Evolutionary conservation across 1,139 yeast genomes (phyloP).

Genomic region (Geotrichum restrictum): DNA sequence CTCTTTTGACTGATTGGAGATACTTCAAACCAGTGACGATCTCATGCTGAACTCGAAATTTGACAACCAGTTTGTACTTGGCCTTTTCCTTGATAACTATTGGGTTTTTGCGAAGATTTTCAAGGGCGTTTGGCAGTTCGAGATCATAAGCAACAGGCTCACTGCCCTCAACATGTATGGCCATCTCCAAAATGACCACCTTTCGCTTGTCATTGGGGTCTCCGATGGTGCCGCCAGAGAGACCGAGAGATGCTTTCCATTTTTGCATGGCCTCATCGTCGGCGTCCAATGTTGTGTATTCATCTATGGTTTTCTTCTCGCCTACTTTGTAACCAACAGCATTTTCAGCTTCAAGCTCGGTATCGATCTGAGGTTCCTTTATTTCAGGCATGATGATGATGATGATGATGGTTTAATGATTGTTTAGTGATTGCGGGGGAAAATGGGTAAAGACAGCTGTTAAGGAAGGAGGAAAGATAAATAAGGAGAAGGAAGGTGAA

Average conservation of each 20-base stretch:
- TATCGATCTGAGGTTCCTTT: conserved; percentile 19
- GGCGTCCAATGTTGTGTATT: conserved; percentile 75
- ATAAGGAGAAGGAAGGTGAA: neutral
- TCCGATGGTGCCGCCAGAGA: conserved; percentile 49
- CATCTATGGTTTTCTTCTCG: conserved; percentile 81
- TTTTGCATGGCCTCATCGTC: conserved; percentile 87
- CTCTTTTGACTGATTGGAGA: conserved; percentile 77
- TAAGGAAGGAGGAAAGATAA: neutral
- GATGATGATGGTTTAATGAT: neutral
- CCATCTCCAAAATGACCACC: conserved; percentile 76
- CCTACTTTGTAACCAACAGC: conserved; percentile 56
- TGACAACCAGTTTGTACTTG: conserved; percentile 65
- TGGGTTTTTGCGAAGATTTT: conserved; percentile 50
- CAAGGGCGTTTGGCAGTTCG: conserved; percentile 44
- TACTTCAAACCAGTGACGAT: conserved; percentile 88
- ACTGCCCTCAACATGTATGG: conserved; percentile 63
- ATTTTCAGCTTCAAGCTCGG: conserved; percentile 21
- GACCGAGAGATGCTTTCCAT: conserved; percentile 89
- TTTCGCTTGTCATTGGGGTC: conserved; percentile 67
- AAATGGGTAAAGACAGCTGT: neutral
- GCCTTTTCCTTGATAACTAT: conserved; percentile 77
- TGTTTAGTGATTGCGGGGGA: neutral
- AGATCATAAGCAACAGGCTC: conserved; percentile 48
- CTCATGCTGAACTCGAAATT: conserved; percentile 84
- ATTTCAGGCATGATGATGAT: conserved; percentile 9